Evolutionary conservation across 495 filamentous ascomycete genomes (phyloP).

Genomic region (Aspergillus sclerotiicarbonarius): DNA sequence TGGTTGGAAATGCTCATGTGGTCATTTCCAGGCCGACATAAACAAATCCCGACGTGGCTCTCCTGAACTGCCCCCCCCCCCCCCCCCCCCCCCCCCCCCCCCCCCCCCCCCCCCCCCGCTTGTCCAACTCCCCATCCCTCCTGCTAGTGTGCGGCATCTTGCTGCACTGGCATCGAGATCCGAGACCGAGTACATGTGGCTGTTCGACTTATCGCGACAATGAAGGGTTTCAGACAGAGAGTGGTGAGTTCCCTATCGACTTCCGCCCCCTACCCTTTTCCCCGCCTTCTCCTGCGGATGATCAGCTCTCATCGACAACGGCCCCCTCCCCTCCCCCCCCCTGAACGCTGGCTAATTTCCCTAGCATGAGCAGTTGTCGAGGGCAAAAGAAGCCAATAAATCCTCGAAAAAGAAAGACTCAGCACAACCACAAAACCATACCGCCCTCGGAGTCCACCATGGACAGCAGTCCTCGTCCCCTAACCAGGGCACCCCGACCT

Average conservation of each 20-base stretch:
- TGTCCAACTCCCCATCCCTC: constrained; percentile 22
- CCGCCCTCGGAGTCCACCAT: constrained; percentile 36
- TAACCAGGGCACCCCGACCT: constrained; percentile 70
- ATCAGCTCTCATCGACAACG: constrained; percentile 21
- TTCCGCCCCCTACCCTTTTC: constrained; percentile 9
- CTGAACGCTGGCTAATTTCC: constrained; percentile 30
- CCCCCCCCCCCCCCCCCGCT: constrained; percentile 21
- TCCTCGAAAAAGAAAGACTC: constrained; percentile 90
- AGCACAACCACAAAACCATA: constrained; percentile 61
- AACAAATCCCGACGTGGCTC: constrained; percentile 32
- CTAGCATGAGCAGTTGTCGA: constrained; percentile 86
- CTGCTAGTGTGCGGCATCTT: constrained; percentile 41
- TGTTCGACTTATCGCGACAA: constrained; percentile 51
- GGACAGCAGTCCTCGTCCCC: constrained; percentile 62
- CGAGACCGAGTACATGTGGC: constrained; percentile 41
- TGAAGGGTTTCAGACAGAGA: constrained; percentile 98
- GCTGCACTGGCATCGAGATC: constrained; percentile 41
- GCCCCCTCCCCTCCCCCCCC: constrained; percentile 14
- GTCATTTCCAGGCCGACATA: constrained; percentile 34
- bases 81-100: constrained; percentile 21
- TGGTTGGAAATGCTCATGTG: constrained; percentile 31
- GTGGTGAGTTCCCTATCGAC: constrained; percentile 66
- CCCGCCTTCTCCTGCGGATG: constrained; percentile 9
- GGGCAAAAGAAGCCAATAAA: constrained; percentile 88
- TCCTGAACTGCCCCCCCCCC: constrained; percentile 24